These are phyloP conservation scores for Exsudoporus frostii DNA, from an alignment of 768 basidiomycete genomes.

Conservation along the genomic window DNA sequence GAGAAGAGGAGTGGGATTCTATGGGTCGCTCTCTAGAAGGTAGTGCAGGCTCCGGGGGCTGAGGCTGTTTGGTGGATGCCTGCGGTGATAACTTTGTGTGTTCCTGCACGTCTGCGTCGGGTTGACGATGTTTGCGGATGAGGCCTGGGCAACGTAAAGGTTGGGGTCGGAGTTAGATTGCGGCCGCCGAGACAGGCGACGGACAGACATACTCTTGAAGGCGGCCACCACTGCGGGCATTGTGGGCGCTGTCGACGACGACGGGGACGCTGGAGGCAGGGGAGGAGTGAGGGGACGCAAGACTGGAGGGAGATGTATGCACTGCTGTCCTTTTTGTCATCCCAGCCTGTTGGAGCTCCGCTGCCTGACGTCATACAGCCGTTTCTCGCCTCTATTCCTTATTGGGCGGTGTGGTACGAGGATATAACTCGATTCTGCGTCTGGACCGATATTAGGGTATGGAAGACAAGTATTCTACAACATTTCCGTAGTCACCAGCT, in stretches of 20 bases:
- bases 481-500: too few relatives aligned
- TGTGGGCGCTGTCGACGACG: slow-evolving; percentile 9
- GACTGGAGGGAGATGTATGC: slow-evolving; percentile 10
- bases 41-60: slow-evolving; percentile 36
- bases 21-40: slow-evolving; percentile 35
- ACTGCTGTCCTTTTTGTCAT: slow-evolving; percentile 31
- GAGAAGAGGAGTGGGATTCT: slow-evolving; percentile 25
- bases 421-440: neutral
- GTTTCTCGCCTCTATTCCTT: slow-evolving; percentile 5
- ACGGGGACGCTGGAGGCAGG: neutral
- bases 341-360: slow-evolving; percentile 32
- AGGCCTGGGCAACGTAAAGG: slow-evolving; percentile 49
- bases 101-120: slow-evolving; percentile 32
- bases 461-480: too few relatives aligned
- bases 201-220: slow-evolving; percentile 69
- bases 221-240: slow-evolving; percentile 82
- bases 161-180: slow-evolving; percentile 21
- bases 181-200: slow-evolving; percentile 3
- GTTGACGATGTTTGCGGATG: slow-evolving; percentile 58
- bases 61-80: slow-evolving; percentile 33
- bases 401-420: neutral
- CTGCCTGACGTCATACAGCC: slow-evolving; percentile 31
- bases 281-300: neutral
- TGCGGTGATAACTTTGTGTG: slow-evolving; percentile 15
- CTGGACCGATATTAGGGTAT: neutral